A percentile compares a stretch with the other conserved stretches of the same genome.
Conservation (phyloP, 805 yeast genomes). For the Limtongia smithiae region DNA sequence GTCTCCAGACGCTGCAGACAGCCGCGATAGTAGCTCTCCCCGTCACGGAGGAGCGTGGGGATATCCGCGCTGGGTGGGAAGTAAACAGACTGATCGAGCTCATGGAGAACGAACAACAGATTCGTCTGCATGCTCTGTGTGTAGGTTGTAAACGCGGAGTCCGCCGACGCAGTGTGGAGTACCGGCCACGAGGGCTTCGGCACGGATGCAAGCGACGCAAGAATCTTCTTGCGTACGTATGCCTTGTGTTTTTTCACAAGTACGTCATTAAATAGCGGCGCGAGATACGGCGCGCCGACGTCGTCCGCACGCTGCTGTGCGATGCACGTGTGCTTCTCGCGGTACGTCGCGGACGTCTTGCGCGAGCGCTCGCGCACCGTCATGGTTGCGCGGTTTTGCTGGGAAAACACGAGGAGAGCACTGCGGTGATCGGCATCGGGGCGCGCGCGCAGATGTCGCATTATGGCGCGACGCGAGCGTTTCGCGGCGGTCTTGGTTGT, state of each 20-base stretch:
- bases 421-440: conserved; percentile 13
- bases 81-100: conserved; percentile 20
- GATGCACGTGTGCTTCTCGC: conserved; percentile 17
- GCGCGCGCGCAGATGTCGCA: conserved; percentile 19
- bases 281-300: conserved; percentile 24
- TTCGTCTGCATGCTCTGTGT: conserved; percentile 15
- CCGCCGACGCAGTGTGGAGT: conserved; percentile 1
- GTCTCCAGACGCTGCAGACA: conserved; percentile 13
- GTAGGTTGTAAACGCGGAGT: not conserved
- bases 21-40: conserved; percentile 15
- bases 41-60: conserved; percentile 11
- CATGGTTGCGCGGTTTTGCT: conserved; percentile 13
- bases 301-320: conserved; percentile 15
- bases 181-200: conserved; percentile 20
- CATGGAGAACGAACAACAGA: conserved; percentile 24
- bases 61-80: conserved; percentile 25
- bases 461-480: conserved; percentile 26
- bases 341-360: conserved; percentile 26
- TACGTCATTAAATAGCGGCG: conserved; percentile 25
- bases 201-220: conserved; percentile 12
- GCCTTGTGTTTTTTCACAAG: conserved; percentile 27
- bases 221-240: conserved; percentile 25
- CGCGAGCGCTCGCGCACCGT: conserved; percentile 27
- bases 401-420: conserved; percentile 10
- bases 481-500: conserved; percentile 23